These are phyloP conservation scores for Quercus dentata DNA, from an alignment of 306 rosid species.

Conservation along the genomic window DNA sequence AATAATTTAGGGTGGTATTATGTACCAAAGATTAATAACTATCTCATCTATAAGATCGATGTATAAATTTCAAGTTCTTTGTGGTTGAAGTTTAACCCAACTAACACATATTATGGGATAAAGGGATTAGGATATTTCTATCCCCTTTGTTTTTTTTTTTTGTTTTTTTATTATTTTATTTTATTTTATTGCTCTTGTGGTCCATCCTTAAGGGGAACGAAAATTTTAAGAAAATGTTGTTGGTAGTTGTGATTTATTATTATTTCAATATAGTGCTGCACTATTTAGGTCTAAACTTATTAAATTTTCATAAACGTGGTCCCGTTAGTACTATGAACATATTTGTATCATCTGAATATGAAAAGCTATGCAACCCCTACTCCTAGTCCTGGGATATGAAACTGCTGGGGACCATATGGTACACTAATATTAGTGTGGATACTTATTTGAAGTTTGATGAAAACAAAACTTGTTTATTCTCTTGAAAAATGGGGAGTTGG, in stretches of 20 bases:
- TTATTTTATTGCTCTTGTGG: not conserved
- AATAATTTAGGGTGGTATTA: no score
- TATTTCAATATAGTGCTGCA: not conserved
- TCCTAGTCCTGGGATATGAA: not conserved
- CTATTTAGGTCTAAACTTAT: not conserved
- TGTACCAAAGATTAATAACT: no score
- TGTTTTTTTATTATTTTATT: no score
- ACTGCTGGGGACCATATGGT: constrained; percentile 12
- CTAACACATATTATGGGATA: not conserved
- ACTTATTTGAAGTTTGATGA: not conserved
- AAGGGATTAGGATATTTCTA: not conserved
- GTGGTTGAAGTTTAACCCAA: no score
- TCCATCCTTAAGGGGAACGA: not conserved
- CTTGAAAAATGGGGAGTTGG: not conserved
- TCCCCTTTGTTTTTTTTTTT: no score
- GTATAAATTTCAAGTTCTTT: no score
- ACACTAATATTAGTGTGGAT: not conserved
- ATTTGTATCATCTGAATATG: not conserved
- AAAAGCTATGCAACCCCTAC: not conserved
- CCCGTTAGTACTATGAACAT: not conserved
- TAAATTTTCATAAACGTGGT: constrained; percentile 5
- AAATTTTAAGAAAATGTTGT: not conserved
- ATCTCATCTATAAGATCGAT: no score
- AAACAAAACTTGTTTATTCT: not conserved
- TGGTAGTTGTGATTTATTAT: constrained; percentile 17